Percentiles rank a stretch among this genome's conserved stretches.
These are phyloP conservation scores for Inga leiocalycina DNA, from an alignment of 306 rosid species.

Conservation along the genomic window DNA sequence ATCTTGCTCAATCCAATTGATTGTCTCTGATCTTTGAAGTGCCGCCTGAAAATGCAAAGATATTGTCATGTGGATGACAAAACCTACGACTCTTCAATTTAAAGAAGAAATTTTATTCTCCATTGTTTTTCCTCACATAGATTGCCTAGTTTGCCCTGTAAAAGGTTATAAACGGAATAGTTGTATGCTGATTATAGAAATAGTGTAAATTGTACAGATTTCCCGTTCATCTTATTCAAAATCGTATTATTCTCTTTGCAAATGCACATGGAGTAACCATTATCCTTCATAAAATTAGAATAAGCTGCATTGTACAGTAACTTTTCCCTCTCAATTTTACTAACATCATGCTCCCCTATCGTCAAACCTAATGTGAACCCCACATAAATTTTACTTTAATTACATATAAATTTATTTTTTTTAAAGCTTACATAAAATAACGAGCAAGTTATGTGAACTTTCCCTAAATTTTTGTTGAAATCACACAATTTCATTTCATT, in stretches of 20 bases:
- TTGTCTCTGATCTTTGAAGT: slow-evolving; percentile 20
- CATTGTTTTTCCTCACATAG: not conserved
- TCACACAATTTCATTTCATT: not conserved
- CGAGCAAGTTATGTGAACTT: not conserved
- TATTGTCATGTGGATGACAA: not conserved
- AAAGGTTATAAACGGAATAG: not conserved
- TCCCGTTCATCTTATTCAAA: not conserved
- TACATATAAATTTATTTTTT: not conserved
- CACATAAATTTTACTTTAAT: not conserved
- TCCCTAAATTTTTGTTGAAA: not conserved
- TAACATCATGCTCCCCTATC: not conserved
- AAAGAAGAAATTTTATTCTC: not conserved
- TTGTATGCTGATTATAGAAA: not conserved
- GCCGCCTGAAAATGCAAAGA: slow-evolving; percentile 10
- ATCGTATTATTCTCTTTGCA: not conserved
- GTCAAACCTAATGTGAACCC: not conserved
- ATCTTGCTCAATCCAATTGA: slow-evolving; percentile 23
- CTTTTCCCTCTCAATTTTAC: not conserved
- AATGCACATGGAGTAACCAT: not conserved
- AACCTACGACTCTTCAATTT: not conserved
- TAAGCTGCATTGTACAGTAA: not conserved
- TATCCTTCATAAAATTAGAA: too few species aligned
- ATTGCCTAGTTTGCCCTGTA: not conserved
- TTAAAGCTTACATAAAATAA: not conserved
- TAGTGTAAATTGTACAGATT: not conserved